A percentile compares a stretch with the other conserved stretches of the same genome.
phyloP scores from a whole-genome alignment of 768 basidiomycete genomes.

The Suillus tomentosus region DNA sequence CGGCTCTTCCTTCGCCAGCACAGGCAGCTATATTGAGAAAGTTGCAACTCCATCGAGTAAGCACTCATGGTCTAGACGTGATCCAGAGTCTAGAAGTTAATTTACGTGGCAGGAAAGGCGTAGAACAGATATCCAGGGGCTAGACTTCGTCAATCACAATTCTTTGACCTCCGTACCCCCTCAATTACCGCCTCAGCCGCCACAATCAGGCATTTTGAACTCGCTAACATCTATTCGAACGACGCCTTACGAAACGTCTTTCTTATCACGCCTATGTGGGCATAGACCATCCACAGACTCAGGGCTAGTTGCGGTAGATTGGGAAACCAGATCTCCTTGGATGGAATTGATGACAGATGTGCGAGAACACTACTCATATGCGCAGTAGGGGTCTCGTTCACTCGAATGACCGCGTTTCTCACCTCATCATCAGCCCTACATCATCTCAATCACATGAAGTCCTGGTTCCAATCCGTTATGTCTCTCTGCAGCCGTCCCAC shows the following conservation, averaged over 20 bases:
- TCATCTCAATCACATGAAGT: constrained; percentile 45
- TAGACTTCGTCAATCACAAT: constrained; percentile 6
- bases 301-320: constrained; percentile 61
- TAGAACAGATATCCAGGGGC: constrained; percentile 17
- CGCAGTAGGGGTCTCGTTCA: constrained; percentile 50
- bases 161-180: constrained; percentile 32
- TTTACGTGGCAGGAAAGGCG: constrained; percentile 24
- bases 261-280: constrained; percentile 64
- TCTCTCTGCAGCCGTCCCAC: constrained; percentile 58
- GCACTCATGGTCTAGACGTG: not conserved
- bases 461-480: constrained; percentile 62
- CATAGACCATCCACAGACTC: constrained; percentile 23
- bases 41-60: constrained; percentile 44
- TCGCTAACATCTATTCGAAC: constrained; percentile 57
- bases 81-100: not conserved
- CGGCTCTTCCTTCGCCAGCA: constrained; percentile 24
- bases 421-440: constrained; percentile 48
- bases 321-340: constrained; percentile 75
- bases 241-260: constrained; percentile 67
- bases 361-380: constrained; percentile 58
- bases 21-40: constrained; percentile 44
- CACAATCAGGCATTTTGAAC: constrained; percentile 42
- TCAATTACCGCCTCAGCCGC: constrained; percentile 27
- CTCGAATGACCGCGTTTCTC: constrained; percentile 2
- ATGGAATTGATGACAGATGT: constrained; percentile 75